Evolutionary conservation across 1,139 yeast species (phyloP).

Genomic region (Blastobotrys buckinghamii): DNA sequence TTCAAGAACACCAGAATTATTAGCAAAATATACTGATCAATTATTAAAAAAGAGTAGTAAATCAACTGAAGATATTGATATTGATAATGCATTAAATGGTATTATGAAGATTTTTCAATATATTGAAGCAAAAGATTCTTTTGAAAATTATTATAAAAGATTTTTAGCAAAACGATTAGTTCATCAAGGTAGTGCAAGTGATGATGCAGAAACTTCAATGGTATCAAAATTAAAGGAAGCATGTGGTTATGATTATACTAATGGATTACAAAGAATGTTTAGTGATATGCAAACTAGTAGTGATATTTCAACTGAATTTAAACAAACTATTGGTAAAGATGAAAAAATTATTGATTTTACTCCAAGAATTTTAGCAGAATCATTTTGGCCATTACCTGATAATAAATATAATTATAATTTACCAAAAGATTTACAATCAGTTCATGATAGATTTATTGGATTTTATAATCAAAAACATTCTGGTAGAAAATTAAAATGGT

Average conservation of each 20-base stretch:
- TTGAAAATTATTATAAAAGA: conserved; percentile 89
- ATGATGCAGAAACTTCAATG: conserved; percentile 78
- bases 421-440: conserved; percentile 57
- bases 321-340: conserved; percentile 38
- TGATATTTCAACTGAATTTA: conserved; percentile 66
- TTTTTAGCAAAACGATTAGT: conserved; percentile 84
- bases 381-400: conserved; percentile 80
- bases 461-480: conserved; percentile 71
- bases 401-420: conserved; percentile 45
- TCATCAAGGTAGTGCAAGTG: conserved; percentile 75
- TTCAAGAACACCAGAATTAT: conserved; percentile 78
- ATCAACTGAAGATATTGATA: conserved; percentile 61
- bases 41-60: conserved; percentile 70
- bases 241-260: conserved; percentile 88
- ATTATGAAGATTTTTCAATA: conserved; percentile 84
- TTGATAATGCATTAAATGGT: conserved; percentile 64
- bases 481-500: conserved; percentile 90
- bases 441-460: conserved; percentile 61
- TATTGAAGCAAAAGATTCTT: conserved; percentile 90
- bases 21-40: conserved; percentile 85
- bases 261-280: conserved; percentile 93
- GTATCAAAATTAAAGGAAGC: conserved; percentile 85
- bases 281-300: conserved; percentile 86
- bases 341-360: conserved; percentile 52
- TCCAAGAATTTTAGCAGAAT: conserved; percentile 76